phyloP scores from a whole-genome alignment of 441 rosid genomes.

The Adansonia madagascariensis region DNA sequence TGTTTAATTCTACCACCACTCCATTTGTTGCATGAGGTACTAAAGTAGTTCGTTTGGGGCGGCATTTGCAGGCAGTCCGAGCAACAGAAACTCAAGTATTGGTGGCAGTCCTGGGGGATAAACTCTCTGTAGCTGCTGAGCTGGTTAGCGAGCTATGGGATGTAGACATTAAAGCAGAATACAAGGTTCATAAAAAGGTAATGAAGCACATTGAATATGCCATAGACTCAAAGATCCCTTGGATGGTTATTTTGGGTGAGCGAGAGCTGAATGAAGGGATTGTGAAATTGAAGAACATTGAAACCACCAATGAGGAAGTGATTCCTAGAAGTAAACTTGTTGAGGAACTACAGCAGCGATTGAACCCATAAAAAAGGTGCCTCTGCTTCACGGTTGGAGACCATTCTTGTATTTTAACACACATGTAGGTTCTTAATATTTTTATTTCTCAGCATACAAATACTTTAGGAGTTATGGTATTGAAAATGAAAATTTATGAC shows the following conservation, averaged over 20 bases:
- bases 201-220: constrained; percentile 63
- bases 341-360: constrained; percentile 31
- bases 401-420: background rate
- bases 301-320: constrained; percentile 51
- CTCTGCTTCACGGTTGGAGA: background rate
- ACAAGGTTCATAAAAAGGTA: constrained; percentile 57
- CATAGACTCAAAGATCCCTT: constrained; percentile 52
- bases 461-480: background rate
- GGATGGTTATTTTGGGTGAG: constrained; percentile 79
- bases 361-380: constrained; percentile 17
- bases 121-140: constrained; percentile 59
- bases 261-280: constrained; percentile 60
- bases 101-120: constrained; percentile 60
- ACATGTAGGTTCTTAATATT: background rate
- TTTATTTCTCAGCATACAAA: background rate
- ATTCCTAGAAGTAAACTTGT: constrained; percentile 54
- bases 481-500: background rate
- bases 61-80: constrained; percentile 50
- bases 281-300: constrained; percentile 63
- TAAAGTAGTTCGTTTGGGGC: background rate
- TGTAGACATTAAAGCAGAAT: constrained; percentile 69
- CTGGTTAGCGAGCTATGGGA: constrained; percentile 71
- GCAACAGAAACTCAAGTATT: constrained; percentile 79
- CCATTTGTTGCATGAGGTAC: background rate
- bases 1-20: too few species aligned